Evolutionary conservation across 169 alveolate genomes (phyloP).

Genomic region (Haemoproteus tartakovskyi): DNA sequence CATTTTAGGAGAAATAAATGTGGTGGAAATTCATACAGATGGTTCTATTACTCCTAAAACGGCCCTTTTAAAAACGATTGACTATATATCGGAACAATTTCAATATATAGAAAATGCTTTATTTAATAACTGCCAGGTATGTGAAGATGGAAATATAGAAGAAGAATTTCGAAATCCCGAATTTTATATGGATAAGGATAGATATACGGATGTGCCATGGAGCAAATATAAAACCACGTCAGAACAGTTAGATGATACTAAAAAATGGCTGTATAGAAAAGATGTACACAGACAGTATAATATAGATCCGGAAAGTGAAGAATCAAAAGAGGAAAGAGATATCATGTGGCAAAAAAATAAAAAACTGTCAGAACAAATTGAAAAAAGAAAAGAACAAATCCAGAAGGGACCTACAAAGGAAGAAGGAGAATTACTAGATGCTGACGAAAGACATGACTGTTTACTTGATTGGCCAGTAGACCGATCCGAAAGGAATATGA

Average conservation of each 20-base stretch:
- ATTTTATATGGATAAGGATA: slow-evolving; percentile 74
- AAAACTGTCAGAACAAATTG: slow-evolving; percentile 28
- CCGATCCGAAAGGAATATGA: slow-evolving; percentile 61
- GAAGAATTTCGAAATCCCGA: slow-evolving; percentile 79
- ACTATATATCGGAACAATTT: slow-evolving; percentile 72
- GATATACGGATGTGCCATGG: slow-evolving; percentile 85
- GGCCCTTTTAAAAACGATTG: slow-evolving; percentile 78
- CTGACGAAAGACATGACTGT: slow-evolving; percentile 66
- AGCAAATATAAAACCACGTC: slow-evolving; percentile 79
- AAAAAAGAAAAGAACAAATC: slow-evolving; percentile 61
- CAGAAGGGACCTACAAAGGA: slow-evolving; percentile 50
- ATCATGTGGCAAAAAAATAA: slow-evolving; percentile 54
- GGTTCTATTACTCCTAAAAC: slow-evolving; percentile 84
- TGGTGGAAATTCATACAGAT: slow-evolving; percentile 84
- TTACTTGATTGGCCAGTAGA: slow-evolving; percentile 67
- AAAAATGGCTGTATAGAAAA: slow-evolving; percentile 77
- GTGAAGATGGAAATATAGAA: slow-evolving; percentile 72
- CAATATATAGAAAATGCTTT: slow-evolving; percentile 77
- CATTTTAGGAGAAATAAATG: slow-evolving; percentile 81
- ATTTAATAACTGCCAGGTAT: slow-evolving; percentile 70
- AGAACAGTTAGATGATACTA: slow-evolving; percentile 71
- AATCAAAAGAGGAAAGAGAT: slow-evolving; percentile 76
- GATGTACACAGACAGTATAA: slow-evolving; percentile 84
- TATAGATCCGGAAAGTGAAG: slow-evolving; percentile 78
- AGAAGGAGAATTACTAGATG: slow-evolving; percentile 45